Evolutionary conservation across 192 early-diverging fungal genomes (phyloP).

Genomic region (Phycomyces blakesleeanus): DNA sequence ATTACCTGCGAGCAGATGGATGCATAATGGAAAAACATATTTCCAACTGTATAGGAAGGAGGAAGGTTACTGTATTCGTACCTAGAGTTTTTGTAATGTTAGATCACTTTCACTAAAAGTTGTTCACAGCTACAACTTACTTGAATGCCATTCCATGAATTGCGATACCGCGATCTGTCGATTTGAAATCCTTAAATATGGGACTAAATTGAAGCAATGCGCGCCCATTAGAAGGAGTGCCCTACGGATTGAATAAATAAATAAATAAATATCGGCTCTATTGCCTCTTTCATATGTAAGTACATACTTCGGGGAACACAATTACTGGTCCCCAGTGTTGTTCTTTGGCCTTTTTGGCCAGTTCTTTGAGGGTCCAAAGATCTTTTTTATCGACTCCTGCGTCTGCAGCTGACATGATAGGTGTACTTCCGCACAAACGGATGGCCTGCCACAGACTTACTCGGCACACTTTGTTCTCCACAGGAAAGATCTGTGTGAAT

Average conservation of each 20-base stretch:
- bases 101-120: conserved; percentile 28
- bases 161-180: conserved; percentile 50
- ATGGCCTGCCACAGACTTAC: conserved; percentile 59
- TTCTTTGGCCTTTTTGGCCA: conserved; percentile 34
- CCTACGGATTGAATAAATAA: conserved; percentile 30
- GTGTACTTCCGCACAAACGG: conserved; percentile 38
- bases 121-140: conserved; percentile 33
- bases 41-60: conserved; percentile 63
- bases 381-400: conserved; percentile 19
- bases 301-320: conserved; percentile 62
- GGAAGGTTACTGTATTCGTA: conserved; percentile 62
- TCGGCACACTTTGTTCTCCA: conserved; percentile 44
- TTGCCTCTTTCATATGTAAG: not conserved
- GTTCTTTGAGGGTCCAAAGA: conserved; percentile 40
- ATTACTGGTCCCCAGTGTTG: conserved; percentile 53
- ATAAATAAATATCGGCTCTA: not conserved
- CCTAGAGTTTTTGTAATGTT: conserved; percentile 36
- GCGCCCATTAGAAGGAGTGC: conserved; percentile 83
- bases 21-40: conserved; percentile 45
- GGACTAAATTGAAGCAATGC: conserved; percentile 76
- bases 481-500: conserved; percentile 52
- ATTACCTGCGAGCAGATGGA: conserved; percentile 57
- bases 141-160: conserved; percentile 64
- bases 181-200: conserved; percentile 59
- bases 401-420: conserved; percentile 25